Evolutionary conservation across 2,329 filamentous ascomycete genomes (phyloP), one percentile per base, ranked within the genome.

Genomic region (Colletotrichum lindemuthianum): DNA sequence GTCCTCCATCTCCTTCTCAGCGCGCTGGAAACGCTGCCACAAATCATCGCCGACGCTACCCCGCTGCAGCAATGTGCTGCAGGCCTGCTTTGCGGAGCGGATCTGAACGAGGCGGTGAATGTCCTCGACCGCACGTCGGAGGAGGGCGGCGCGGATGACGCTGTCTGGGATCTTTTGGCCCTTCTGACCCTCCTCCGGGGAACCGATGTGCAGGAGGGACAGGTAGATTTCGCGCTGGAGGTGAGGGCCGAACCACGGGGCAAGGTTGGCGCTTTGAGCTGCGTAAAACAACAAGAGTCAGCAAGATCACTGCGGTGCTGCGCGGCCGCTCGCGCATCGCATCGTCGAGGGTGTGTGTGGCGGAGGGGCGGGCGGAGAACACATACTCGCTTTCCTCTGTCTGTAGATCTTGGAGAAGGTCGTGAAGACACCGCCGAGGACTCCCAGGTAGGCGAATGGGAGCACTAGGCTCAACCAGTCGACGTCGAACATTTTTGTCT

Each of bases 1-100:
- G 70, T 93, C 92, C 80, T 99, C 94, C 84, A 98, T 96, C 80
- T 99, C 96, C 82, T 96, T 94, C 86, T 99, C 96, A 1, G 95
- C 96, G 54, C 93, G 87, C 78, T 90, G 80, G 78, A 98, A 97
- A 43, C 95, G 86, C 82, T 97, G 92, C 91, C 93, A 97, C 70
- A 99, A 79, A 77, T 99, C 96, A 76, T 99, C 96, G 12, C 96
- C 95, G 2, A 99, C 93, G 73, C 93, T 97, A 52, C 96, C 96
- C 68, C 93, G 86, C 79, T 97, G 93, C 71, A 98, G 79, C 69
- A 99, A 81, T 32, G 89, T 86, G 74, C 91, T 90, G 73, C 97
- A 88, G 8, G 96, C 93, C 72, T 92, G 91, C 82, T 98, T 99
- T 70, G 93, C 91, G 61, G 87, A 91, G 73, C 95, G 88, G 73